Conservation (phyloP, 768 basidiomycete species). For the Boletus eberwhitei region DNA sequence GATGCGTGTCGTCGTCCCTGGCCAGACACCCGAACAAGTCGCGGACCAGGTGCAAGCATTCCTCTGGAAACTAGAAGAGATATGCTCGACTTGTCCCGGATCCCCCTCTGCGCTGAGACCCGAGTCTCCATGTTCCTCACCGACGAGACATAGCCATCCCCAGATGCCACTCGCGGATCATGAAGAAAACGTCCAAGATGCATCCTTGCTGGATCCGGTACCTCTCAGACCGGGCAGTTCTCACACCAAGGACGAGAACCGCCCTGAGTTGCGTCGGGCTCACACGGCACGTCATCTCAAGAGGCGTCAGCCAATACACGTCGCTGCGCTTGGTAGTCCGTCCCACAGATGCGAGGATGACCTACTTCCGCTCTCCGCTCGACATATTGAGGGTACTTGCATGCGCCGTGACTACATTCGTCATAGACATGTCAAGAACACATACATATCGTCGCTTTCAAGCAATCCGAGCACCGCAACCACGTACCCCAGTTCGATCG, state of each 20-base stretch:
- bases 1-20: constrained; percentile 37
- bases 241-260: constrained; percentile 14
- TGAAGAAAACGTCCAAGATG: neutral
- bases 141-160: neutral
- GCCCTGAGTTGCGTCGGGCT: neutral
- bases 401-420: constrained; percentile 28
- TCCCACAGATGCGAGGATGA: constrained; percentile 21
- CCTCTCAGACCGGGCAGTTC: neutral
- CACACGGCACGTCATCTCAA: constrained; percentile 3
- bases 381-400: constrained; percentile 24
- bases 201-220: neutral
- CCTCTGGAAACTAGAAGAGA: constrained; percentile 19
- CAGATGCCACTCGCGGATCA: constrained; percentile 1
- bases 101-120: neutral
- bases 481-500: constrained; percentile 17
- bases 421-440: constrained; percentile 29
- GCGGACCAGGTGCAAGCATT: constrained; percentile 19
- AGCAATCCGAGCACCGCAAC: constrained; percentile 5
- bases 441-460: constrained; percentile 25
- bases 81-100: neutral
- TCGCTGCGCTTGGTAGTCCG: neutral
- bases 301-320: constrained; percentile 7
- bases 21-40: constrained; percentile 28
- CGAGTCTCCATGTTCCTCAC: neutral
- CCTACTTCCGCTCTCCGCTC: constrained; percentile 11